Percentiles rank a stretch among this genome's conserved stretches.
These are phyloP conservation scores for Arthonia radiata DNA, from an alignment of 495 filamentous ascomycete genomes.

Conservation along the genomic window DNA sequence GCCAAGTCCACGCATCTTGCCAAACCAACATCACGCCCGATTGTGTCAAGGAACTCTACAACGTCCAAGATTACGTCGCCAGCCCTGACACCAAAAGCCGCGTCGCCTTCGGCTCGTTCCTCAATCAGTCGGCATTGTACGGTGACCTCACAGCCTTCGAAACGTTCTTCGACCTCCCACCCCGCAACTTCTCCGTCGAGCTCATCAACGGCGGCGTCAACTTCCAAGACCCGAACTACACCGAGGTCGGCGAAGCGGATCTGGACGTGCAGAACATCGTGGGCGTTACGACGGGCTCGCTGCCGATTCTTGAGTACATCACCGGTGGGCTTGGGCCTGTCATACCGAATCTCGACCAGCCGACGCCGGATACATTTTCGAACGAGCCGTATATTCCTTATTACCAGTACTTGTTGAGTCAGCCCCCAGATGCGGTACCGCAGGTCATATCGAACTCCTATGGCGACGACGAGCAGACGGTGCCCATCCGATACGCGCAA, in stretches of 20 bases:
- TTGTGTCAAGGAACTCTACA: slow-evolving; percentile 36
- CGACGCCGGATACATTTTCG: slow-evolving; percentile 2
- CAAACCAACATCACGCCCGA: slow-evolving; percentile 26
- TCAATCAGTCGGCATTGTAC: slow-evolving; percentile 15
- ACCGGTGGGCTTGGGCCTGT: slow-evolving; percentile 12
- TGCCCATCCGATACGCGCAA: slow-evolving; percentile 3
- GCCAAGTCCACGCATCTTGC: slow-evolving; percentile 17
- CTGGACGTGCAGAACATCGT: not conserved
- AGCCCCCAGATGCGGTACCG: slow-evolving; percentile 22
- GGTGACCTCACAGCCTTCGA: slow-evolving; percentile 18
- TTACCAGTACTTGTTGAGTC: slow-evolving; percentile 2
- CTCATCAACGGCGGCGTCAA: slow-evolving; percentile 29
- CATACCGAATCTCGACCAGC: slow-evolving; percentile 1
- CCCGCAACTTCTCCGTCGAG: slow-evolving; percentile 32
- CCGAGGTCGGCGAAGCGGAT: slow-evolving; percentile 12
- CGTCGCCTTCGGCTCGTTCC: slow-evolving; percentile 30
- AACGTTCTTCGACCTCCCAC: slow-evolving; percentile 14
- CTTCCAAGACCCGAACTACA: slow-evolving; percentile 9
- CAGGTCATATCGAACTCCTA: slow-evolving; percentile 5
- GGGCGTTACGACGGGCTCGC: not conserved
- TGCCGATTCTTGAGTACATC: slow-evolving; percentile 1
- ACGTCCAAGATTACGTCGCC: slow-evolving; percentile 23
- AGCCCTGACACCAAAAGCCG: slow-evolving; percentile 28
- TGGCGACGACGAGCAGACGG: slow-evolving; percentile 6
- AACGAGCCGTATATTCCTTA: slow-evolving; percentile 5